phyloP scores from a whole-genome alignment of 805 yeast genomes.

The Saturnispora dispora region DNA sequence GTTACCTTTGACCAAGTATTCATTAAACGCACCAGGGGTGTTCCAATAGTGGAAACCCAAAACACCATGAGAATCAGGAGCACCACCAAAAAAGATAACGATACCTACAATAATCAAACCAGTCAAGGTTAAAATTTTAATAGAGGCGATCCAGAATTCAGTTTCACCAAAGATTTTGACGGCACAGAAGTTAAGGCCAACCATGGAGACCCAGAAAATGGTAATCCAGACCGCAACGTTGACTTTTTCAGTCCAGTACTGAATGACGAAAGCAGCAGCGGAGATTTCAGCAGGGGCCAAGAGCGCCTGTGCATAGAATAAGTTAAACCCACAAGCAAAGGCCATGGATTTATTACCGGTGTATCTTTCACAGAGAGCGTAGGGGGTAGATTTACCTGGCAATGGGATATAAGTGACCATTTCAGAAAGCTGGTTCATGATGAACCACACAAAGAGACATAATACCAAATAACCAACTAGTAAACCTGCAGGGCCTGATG shows the following conservation, averaged over 20 bases:
- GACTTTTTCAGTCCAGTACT: slow-evolving; percentile 48
- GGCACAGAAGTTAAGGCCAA: slow-evolving; percentile 41
- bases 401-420: slow-evolving; percentile 55
- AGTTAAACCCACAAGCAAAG: slow-evolving; percentile 45
- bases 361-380: slow-evolving; percentile 32
- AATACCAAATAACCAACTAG: slow-evolving; percentile 55
- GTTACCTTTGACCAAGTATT: slow-evolving; percentile 39
- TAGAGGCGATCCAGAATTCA: slow-evolving; percentile 58
- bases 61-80: slow-evolving; percentile 36
- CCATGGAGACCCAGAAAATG: slow-evolving; percentile 40
- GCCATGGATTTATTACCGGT: slow-evolving; percentile 47
- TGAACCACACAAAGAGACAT: slow-evolving; percentile 54
- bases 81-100: slow-evolving; percentile 59
- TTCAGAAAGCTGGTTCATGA: slow-evolving; percentile 59
- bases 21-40: slow-evolving; percentile 37
- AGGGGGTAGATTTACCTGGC: slow-evolving; percentile 58
- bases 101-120: slow-evolving; percentile 52
- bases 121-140: slow-evolving; percentile 56
- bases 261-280: slow-evolving; percentile 54
- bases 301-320: slow-evolving; percentile 39
- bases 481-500: slow-evolving; percentile 33
- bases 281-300: slow-evolving; percentile 54
- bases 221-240: slow-evolving; percentile 56
- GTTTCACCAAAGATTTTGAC: slow-evolving; percentile 43
- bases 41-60: slow-evolving; percentile 38